A percentile compares a stretch with the other conserved stretches of the same genome.
Evolutionary conservation across 1,284 basidiomycete genomes (phyloP).

Genomic region (Rhodotorula glutinis): DNA sequence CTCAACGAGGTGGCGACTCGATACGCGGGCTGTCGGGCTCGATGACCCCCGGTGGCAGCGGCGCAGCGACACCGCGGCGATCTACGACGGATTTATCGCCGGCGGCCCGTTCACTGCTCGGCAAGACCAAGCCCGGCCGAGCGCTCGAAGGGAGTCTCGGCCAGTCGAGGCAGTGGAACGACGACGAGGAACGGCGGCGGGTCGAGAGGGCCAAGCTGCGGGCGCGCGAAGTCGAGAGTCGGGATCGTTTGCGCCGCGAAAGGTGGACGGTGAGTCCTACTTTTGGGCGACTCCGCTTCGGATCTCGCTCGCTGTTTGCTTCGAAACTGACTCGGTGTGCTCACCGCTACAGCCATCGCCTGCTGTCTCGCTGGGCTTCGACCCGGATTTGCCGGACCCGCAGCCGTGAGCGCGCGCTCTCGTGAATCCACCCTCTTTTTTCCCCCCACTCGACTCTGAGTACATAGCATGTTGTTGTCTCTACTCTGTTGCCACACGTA

Average conservation of each 20-base stretch:
- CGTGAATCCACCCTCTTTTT: not conserved
- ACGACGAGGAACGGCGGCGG: constrained; percentile 16
- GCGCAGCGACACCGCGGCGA: constrained; percentile 41
- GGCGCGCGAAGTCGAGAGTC: constrained; percentile 21
- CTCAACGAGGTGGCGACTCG: not conserved
- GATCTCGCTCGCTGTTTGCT: not conserved
- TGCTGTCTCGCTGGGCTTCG: constrained; percentile 23
- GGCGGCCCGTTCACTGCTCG: constrained; percentile 69
- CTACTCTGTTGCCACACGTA: not conserved
- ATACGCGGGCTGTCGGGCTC: not conserved
- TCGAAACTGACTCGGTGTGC: not conserved
- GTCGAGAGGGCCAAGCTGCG: constrained; percentile 14
- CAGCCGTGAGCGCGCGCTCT: not conserved
- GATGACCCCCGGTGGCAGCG: constrained; percentile 49
- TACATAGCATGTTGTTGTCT: not conserved
- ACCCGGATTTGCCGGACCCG: constrained; percentile 21
- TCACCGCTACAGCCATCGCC: constrained; percentile 22
- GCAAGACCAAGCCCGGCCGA: constrained; percentile 54
- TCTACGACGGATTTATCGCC: constrained; percentile 62
- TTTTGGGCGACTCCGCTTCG: not conserved
- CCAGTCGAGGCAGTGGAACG: constrained; percentile 28
- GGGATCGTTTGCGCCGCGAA: constrained; percentile 17
- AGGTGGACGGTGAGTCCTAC: constrained; percentile 33
- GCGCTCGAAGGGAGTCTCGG: constrained; percentile 19
- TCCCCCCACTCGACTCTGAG: not conserved